Conservation (phyloP, 805 yeast genomes). For the Starmerella potacharoeniae region DNA sequence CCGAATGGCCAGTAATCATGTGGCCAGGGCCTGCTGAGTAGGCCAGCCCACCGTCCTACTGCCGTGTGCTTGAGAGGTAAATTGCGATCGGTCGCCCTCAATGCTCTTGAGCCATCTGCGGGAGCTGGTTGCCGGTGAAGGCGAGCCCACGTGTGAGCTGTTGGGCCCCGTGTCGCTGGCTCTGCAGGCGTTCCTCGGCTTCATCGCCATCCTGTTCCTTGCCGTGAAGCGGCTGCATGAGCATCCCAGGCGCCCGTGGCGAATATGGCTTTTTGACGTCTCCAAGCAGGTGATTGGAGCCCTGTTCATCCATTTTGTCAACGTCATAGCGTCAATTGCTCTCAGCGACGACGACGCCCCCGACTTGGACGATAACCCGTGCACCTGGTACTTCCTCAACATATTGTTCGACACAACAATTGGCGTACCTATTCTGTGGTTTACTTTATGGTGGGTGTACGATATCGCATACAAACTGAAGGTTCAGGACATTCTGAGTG, state of each 20-base stretch:
- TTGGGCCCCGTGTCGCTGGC: slow-evolving; percentile 78
- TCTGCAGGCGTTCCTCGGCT: slow-evolving; percentile 67
- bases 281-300: slow-evolving; percentile 86
- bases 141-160: slow-evolving; percentile 40
- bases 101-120: background rate
- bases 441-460: slow-evolving; percentile 34
- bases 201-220: slow-evolving; percentile 61
- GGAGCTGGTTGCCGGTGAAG: background rate
- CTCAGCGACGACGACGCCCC: slow-evolving; percentile 29
- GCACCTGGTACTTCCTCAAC: slow-evolving; percentile 90
- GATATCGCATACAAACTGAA: slow-evolving; percentile 35
- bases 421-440: slow-evolving; percentile 76
- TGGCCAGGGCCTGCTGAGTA: background rate
- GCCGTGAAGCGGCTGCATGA: slow-evolving; percentile 69
- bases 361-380: slow-evolving; percentile 48
- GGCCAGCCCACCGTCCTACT: background rate
- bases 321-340: slow-evolving; percentile 57
- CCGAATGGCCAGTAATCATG: background rate
- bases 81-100: background rate
- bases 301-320: slow-evolving; percentile 66
- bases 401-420: slow-evolving; percentile 83
- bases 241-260: slow-evolving; percentile 76
- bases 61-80: background rate
- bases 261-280: slow-evolving; percentile 81
- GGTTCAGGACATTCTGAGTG: slow-evolving; percentile 35